Evolutionary conservation across 106 monocot genomes (phyloP), one percentile per base, ranked within the genome.

Genomic region (Ottelia alismoides): DNA sequence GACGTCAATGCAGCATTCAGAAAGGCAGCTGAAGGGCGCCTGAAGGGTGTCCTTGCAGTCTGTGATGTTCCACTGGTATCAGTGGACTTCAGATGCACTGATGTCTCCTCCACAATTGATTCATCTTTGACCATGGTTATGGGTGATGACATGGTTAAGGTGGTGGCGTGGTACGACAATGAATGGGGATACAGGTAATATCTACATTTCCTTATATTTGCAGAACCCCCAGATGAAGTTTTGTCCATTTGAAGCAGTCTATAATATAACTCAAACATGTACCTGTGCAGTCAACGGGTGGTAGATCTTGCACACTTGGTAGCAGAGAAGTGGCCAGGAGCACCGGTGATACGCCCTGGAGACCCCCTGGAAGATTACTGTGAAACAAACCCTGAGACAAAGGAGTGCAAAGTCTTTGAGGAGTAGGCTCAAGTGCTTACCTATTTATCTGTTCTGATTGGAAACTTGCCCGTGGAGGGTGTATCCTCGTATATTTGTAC

Each of bases 91-190:
- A 61, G 96, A 31, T 98, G 96, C 81, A 61, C 65, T 16, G 85
- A 96, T 35, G 96, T 85, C 32, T 89, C 88, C 16, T 78, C 96
- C 46, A 89, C 96, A 51, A 96, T 96, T 24, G 89, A 96, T 32
- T 62, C 88, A 0, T 89, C 96, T 2, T 73, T 98, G 28, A 89
- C 81, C 24, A 98, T 98, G 96, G 96, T 98, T 55, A 98, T 98
- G 96, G 96, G 96, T 0, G 96, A 98, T 49, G 96, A 98, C 55
- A 98, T 89, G 96, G 78, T 98, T 44, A 98, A 98, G 73, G 96
- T 98, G 23, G 96, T 98, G 9, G 96, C 96, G 22, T 98, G 96
- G 96, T 98, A 98, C 31, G 96, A 98, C 71, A 98, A 98, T 30
- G 89, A 98, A 56, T 98, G 96, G 96, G 96, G 96, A 10, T 89